These are phyloP conservation scores for Chaetomium sp. DNA, from an alignment of 2,329 filamentous ascomycete genomes.

Conservation along the genomic window DNA sequence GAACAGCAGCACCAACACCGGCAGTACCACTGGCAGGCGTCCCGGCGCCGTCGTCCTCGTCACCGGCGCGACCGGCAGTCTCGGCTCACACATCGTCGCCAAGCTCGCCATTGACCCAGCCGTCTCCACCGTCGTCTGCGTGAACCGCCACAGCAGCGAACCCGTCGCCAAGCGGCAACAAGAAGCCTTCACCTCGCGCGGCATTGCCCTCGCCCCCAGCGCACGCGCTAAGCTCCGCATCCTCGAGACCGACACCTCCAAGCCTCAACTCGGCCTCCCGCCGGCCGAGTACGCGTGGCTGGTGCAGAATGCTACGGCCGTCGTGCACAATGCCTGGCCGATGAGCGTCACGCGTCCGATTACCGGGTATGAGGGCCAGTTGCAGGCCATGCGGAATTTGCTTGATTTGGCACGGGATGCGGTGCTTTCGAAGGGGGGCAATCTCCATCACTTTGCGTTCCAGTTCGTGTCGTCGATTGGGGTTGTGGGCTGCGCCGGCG, in stretches of 20 bases:
- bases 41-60: constrained; percentile 27
- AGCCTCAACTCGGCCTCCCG: constrained; percentile 38
- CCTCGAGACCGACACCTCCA: constrained; percentile 35
- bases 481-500: constrained; percentile 29
- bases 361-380: constrained; percentile 35
- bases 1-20: too few species aligned
- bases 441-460: constrained; percentile 28
- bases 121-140: constrained; percentile 33
- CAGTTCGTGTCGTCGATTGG: constrained; percentile 39
- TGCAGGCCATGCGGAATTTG: constrained; percentile 41
- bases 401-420: constrained; percentile 33
- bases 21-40: not conserved
- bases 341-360: constrained; percentile 39
- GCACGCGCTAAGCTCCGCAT: constrained; percentile 33
- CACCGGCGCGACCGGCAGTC: constrained; percentile 35
- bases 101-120: constrained; percentile 22
- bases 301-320: constrained; percentile 36
- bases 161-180: constrained; percentile 28
- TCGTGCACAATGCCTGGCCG: constrained; percentile 48
- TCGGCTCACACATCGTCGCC: constrained; percentile 33
- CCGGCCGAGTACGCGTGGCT: constrained; percentile 34
- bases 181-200: constrained; percentile 21
- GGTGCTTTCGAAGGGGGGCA: not conserved
- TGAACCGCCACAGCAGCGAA: constrained; percentile 36
- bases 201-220: constrained; percentile 1